phyloP scores from a whole-genome alignment of 192 early-diverging fungal species.

The Backusella liffmaniae region DNA sequence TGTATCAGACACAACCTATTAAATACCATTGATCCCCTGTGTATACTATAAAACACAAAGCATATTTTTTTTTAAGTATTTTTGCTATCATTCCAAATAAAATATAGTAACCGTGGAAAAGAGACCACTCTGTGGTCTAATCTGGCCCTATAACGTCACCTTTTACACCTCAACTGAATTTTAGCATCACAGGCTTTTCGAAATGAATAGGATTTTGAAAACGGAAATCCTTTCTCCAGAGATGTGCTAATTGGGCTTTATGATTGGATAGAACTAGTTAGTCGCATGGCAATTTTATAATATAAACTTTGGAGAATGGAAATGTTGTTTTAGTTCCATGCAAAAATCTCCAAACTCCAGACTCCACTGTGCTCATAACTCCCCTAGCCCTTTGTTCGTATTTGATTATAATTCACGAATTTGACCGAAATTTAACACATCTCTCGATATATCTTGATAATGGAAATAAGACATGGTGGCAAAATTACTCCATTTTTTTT shows the following conservation, averaged over 20 bases:
- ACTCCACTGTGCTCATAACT: too few species aligned
- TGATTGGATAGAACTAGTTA: too few species aligned
- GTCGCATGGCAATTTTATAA: too few species aligned
- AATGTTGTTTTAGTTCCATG: too few species aligned
- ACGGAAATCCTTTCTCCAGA: too few species aligned
- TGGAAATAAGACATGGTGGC: background rate
- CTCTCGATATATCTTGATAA: background rate
- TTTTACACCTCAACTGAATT: background rate
- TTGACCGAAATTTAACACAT: background rate
- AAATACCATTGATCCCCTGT: background rate
- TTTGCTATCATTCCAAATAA: background rate
- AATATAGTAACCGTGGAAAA: background rate
- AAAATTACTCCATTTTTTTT: background rate
- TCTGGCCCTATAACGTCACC: background rate
- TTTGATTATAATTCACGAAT: background rate
- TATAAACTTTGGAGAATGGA: too few species aligned
- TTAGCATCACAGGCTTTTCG: too few species aligned
- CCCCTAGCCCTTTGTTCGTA: background rate
- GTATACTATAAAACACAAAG: background rate
- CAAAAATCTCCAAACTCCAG: too few species aligned
- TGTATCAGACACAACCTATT: background rate
- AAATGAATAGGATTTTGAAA: too few species aligned
- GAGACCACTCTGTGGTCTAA: too few species aligned
- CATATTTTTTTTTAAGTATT: background rate
- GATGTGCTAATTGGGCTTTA: too few species aligned